Base-by-base conservation (phyloP, 108 stramenopile species). In the Cyclotella kingstonii region DNA sequence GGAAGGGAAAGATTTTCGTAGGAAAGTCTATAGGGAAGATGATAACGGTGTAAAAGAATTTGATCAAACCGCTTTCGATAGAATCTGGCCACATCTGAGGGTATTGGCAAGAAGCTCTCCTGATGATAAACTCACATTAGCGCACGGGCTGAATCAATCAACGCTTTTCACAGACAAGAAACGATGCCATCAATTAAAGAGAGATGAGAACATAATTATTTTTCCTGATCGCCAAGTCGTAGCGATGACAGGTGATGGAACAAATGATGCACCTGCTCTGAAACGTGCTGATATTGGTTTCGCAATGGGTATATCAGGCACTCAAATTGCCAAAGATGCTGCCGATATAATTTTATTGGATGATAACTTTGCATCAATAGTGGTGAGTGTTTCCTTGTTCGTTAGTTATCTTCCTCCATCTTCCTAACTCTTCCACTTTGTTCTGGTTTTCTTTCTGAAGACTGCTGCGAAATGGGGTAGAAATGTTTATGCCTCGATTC, bases 231-330 rank as follows among this genome's bases (percentile, higher is more conserved):
- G 87, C 0, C 94, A 95, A 70, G 97, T 99, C 0, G 90, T 99
- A 50, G 96, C 95, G 38, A 96, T 98, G 80, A 99, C 98, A 0
- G 98, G 98, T 43, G 98, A 99, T 74, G 98, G 98, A 31, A 98
- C 98, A 8, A 99, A 99, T 71, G 98, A 98, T 68, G 98, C 98
- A 15, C 98, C 97, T 17, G 97, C 98, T 0, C 81, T 99, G 50
- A 99, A 97, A 76, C 70, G 93, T 58, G 96, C 97, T n/a, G 95
- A 99, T 63, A 94, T 99, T 49, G 97, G 98, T 14, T 92, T 99
- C 66, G 91, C 95, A 23, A 99, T 99, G 97, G 97, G 97, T 35
- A 83, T 97, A 66, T 80, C 96, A 31, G 98, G 98, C 42, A 99
- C 98, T 23, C 89, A 99, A 76, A 95, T 98, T 42, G 98, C 98